Evolutionary conservation across 306 rosid species (phyloP).

Genomic region (Erythrophleum fordii): DNA sequence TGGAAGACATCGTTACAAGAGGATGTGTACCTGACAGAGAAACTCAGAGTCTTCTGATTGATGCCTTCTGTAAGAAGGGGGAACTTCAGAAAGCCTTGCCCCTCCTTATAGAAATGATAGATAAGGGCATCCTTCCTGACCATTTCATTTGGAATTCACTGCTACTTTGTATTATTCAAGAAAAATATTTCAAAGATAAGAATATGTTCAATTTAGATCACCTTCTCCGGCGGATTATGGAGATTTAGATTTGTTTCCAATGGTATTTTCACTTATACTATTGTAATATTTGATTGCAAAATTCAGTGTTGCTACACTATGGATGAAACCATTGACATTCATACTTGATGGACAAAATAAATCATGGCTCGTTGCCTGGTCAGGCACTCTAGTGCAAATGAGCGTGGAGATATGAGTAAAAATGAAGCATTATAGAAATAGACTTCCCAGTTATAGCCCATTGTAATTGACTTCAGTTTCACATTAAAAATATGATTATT

Average conservation of each 20-base stretch:
- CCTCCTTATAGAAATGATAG: slow-evolving; percentile 56
- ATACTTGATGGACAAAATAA: background rate
- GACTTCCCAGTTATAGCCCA: background rate
- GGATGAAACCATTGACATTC: background rate
- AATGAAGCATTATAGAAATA: background rate
- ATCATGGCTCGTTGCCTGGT: background rate
- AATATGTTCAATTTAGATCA: slow-evolving; percentile 31
- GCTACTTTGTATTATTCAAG: slow-evolving; percentile 48
- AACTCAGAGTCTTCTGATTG: slow-evolving; percentile 58
- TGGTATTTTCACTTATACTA: background rate
- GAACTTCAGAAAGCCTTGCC: slow-evolving; percentile 59
- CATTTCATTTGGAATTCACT: slow-evolving; percentile 58
- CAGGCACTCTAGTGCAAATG: background rate
- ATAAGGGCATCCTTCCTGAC: slow-evolving; percentile 59
- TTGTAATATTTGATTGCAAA: slow-evolving; percentile 10
- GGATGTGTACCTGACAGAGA: slow-evolving; percentile 54
- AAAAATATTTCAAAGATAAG: slow-evolving; percentile 41
- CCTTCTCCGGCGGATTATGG: slow-evolving; percentile 32
- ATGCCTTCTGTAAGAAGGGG: slow-evolving; percentile 54
- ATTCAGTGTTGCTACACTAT: background rate
- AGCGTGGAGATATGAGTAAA: background rate
- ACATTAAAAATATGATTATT: background rate
- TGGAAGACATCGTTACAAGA: slow-evolving; percentile 64
- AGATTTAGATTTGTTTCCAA: slow-evolving; percentile 26
- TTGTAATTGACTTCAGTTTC: background rate